phyloP scores from a whole-genome alignment of 768 basidiomycete genomes.

The Naganishia kalamii region DNA sequence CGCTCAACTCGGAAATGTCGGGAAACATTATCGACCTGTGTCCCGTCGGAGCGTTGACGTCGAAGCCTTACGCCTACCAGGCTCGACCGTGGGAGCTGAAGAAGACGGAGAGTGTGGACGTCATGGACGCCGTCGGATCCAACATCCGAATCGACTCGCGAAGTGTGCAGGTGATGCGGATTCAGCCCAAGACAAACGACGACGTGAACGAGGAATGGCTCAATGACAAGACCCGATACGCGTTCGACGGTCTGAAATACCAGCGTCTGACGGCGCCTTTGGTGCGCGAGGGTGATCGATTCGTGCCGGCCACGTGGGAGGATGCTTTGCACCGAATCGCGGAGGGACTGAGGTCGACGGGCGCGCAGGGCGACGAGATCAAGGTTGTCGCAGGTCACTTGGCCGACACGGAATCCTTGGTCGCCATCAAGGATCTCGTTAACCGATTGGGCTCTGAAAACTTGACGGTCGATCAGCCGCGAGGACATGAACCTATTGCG shows the following conservation, averaged over 20 bases:
- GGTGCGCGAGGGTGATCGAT: constrained; percentile 83
- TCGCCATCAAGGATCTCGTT: constrained; percentile 85
- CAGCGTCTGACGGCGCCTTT: constrained; percentile 91
- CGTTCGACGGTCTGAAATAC: constrained; percentile 89
- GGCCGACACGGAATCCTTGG: constrained; percentile 88
- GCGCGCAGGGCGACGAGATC: constrained; percentile 84
- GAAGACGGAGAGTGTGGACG: constrained; percentile 93
- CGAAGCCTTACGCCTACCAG: constrained; percentile 97
- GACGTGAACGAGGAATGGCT: constrained; percentile 99
- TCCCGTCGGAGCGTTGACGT: constrained; percentile 95
- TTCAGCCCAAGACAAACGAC: constrained; percentile 93
- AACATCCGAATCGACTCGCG: constrained; percentile 95
- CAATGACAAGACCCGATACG: constrained; percentile 95
- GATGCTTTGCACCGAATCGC: constrained; percentile 72
- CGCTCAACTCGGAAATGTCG: constrained; percentile 92
- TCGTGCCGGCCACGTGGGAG: constrained; percentile 84
- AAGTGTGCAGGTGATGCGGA: constrained; percentile 91
- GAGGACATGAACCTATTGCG: constrained; percentile 62
- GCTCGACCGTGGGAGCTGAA: constrained; percentile 98
- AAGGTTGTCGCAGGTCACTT: constrained; percentile 88
- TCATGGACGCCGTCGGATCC: constrained; percentile 88
- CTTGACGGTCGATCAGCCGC: constrained; percentile 67
- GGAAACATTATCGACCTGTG: constrained; percentile 97
- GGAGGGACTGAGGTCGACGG: constrained; percentile 69
- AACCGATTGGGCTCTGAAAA: constrained; percentile 95